Percentiles rank a stretch among this genome's conserved stretches.
Conservation (phyloP, 805 yeast species). For the Saccharomycopsis sp. region DNA sequence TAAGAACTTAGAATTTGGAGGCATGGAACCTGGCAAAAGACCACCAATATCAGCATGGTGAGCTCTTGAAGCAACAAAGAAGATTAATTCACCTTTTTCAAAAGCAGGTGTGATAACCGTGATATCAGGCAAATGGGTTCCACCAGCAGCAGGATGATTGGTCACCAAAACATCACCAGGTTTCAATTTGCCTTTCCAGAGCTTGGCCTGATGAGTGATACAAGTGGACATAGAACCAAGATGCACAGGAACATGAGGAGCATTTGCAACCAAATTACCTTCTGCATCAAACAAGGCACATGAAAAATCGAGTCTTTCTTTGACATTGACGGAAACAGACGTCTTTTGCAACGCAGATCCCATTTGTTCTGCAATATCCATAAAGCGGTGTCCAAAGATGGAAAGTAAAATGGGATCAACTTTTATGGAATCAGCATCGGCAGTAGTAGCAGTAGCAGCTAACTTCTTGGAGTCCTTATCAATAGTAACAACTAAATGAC, state of each 20-base stretch:
- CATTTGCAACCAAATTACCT: slow-evolving; percentile 82
- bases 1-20: slow-evolving; percentile 78
- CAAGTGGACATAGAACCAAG: slow-evolving; percentile 83
- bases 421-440: slow-evolving; percentile 22
- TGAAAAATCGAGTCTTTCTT: slow-evolving; percentile 76
- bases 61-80: slow-evolving; percentile 90
- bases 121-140: slow-evolving; percentile 84
- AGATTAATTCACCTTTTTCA: slow-evolving; percentile 51
- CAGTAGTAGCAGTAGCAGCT: slow-evolving; percentile 22
- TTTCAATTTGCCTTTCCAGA: slow-evolving; percentile 57
- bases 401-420: slow-evolving; percentile 70
- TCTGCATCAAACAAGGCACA: slow-evolving; percentile 74
- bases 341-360: slow-evolving; percentile 75
- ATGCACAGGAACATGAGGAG: slow-evolving; percentile 86
- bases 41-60: slow-evolving; percentile 98
- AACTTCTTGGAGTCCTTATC: slow-evolving; percentile 18
- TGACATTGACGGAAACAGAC: slow-evolving; percentile 75
- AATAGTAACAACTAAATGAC: slow-evolving; percentile 52
- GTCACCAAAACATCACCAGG: slow-evolving; percentile 75
- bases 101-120: slow-evolving; percentile 91
- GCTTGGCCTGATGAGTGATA: slow-evolving; percentile 54
- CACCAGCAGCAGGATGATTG: slow-evolving; percentile 81
- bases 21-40: slow-evolving; percentile 88
- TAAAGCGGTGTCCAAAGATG: slow-evolving; percentile 75
- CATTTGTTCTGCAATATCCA: slow-evolving; percentile 92